Evolutionary conservation across 257 asterid species (phyloP), one percentile per base, ranked within the genome.

Genomic region (Solanum ossicruentum): DNA sequence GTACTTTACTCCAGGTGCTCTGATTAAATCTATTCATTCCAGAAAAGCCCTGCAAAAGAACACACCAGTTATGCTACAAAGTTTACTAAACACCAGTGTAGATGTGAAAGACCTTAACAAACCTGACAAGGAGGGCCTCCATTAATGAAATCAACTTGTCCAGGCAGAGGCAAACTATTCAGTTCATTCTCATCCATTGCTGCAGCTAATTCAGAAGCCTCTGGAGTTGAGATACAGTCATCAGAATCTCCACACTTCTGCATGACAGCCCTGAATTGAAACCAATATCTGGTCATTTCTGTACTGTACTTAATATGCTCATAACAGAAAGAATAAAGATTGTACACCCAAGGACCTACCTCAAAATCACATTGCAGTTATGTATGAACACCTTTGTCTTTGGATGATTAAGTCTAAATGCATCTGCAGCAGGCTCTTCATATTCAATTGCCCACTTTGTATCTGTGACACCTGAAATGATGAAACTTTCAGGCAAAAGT

Each of bases 91-190:
- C 84, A 65, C 80, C 71, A 56, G 60, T 52, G 54, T 83, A 75
- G 57, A 60, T 66, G 73, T 61, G 41, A 86, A 17, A 72, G n/a
- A 71, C 84, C 73, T 87, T 45, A 57, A 88, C 89, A 55, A 75
- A 95, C 98, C 98, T 95, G 99, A 85, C 98, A 96, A 81, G 99
- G 99, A 84, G 99, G 99, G 69, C 99, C 99, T 23, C 99, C 99
- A 87, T 95, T 96, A 61, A 96, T 96, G 84, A 96, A 96, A 87
- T 96, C 97, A 87, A 96, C 99, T 89, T 96, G 91, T 71, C 99
- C 98, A 2, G 99, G 98, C 71, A 93, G 85, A 18, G 98, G 98
- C 86, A 96, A 94, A 88, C 89, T 93, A 41, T 89, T 88, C 23
- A 96, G 83, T 55, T 93, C 99, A 21, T 67, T 89, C 88, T 89